phyloP scores from a whole-genome alignment of 169 alveolate species.

The Neospora caninum region DNA sequence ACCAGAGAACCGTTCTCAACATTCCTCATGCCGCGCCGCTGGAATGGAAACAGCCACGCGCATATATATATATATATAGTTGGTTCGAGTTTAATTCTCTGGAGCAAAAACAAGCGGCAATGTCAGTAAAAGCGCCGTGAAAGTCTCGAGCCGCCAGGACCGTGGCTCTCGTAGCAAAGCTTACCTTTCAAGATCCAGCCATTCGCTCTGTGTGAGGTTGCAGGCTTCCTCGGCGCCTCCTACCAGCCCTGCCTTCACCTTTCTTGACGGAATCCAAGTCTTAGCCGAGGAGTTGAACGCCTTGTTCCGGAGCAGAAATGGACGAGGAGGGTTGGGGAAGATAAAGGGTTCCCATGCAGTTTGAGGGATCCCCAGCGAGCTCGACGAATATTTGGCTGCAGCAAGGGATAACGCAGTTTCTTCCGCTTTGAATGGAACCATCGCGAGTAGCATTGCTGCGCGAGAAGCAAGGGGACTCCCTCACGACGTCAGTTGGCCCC shows the following conservation, averaged over 20 bases:
- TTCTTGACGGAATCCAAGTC: not conserved
- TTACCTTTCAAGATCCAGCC: slow-evolving; percentile 35
- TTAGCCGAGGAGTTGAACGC: not conserved
- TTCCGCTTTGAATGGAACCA: not conserved
- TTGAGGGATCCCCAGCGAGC: slow-evolving; percentile 52
- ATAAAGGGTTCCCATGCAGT: slow-evolving; percentile 64
- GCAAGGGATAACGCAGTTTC: not conserved
- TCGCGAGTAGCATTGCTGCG: not conserved
- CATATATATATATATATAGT: too few species aligned
- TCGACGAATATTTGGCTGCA: slow-evolving; percentile 41
- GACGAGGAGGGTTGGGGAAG: slow-evolving; percentile 66
- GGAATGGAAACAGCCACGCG: too few species aligned
- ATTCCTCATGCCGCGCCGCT: too few species aligned
- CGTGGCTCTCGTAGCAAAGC: not conserved
- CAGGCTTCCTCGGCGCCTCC: not conserved
- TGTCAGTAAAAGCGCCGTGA: too few species aligned
- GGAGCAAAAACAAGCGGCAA: too few species aligned
- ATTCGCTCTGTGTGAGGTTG: not conserved
- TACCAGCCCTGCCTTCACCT: slow-evolving; percentile 9
- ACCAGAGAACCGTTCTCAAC: too few species aligned
- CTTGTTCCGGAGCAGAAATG: slow-evolving; percentile 43
- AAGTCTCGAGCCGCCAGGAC: too few species aligned
- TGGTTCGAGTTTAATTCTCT: too few species aligned
- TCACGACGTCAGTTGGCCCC: too few species aligned
- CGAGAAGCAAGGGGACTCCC: too few species aligned